These are phyloP conservation scores for Fusarium decemcellulare DNA, from an alignment of 2,329 filamentous ascomycete species.

Conservation along the genomic window DNA sequence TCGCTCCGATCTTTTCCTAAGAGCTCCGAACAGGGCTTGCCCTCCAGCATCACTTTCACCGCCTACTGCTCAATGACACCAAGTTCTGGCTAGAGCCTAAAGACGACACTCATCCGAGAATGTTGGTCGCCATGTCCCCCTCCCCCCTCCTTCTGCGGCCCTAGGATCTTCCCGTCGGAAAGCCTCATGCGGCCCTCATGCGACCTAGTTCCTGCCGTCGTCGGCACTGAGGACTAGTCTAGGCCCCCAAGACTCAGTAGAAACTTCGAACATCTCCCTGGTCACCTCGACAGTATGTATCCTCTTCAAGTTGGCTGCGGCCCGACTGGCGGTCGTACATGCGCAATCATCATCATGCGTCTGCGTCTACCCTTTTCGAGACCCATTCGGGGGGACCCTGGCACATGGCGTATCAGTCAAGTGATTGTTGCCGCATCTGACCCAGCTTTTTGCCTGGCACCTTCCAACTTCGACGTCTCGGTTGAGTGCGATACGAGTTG, in stretches of 20 bases:
- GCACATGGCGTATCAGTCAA: constrained; percentile 50
- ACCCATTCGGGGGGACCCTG: constrained; percentile 38
- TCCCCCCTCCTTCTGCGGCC: constrained; percentile 25
- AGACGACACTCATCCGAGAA: constrained; percentile 10
- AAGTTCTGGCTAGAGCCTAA: constrained; percentile 10
- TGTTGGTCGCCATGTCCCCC: constrained; percentile 28
- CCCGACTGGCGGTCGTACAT: constrained; percentile 23
- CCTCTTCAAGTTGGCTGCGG: constrained; percentile 27
- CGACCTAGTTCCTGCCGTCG: constrained; percentile 32
- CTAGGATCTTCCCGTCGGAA: constrained; percentile 43
- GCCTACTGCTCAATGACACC: constrained; percentile 18
- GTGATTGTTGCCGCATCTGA: constrained; percentile 45
- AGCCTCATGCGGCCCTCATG: constrained; percentile 43
- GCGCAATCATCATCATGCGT: constrained; percentile 34
- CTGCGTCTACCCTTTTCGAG: constrained; percentile 23
- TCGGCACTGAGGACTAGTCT: constrained; percentile 15
- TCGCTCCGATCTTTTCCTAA: constrained; percentile 32
- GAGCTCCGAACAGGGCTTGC: constrained; percentile 2
- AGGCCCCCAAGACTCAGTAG: constrained; percentile 15
- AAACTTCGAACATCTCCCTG: constrained; percentile 13
- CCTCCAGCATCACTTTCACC: constrained; percentile 18
- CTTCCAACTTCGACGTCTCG: constrained; percentile 35
- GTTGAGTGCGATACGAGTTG: constrained; percentile 37
- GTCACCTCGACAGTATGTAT: constrained; percentile 14
- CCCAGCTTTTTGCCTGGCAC: constrained; percentile 25